Evolutionary conservation across 202 grass and related monocot species (phyloP).

Genomic region (Eragrostis tef): DNA sequence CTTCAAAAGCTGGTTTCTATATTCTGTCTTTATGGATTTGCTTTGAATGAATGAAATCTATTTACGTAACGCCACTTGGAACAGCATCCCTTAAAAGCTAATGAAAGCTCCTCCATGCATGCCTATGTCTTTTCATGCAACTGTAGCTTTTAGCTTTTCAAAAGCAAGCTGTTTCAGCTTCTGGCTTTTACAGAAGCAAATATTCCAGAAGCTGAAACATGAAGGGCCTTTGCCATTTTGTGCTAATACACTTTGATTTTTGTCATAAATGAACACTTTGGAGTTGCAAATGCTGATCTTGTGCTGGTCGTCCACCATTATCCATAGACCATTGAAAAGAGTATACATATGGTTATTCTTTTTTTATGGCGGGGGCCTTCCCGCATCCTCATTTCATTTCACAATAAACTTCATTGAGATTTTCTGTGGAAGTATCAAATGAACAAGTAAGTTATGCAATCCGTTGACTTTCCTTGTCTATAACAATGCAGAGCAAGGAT

Average conservation of each 20-base stretch:
- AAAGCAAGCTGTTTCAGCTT: too few species aligned
- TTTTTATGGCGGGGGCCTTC: too few species aligned
- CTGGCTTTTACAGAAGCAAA: too few species aligned
- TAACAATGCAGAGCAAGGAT: conserved; percentile 82
- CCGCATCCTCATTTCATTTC: too few species aligned
- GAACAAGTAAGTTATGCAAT: not conserved
- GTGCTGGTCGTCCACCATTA: conserved; percentile 29
- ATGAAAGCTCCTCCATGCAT: too few species aligned
- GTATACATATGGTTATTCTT: not conserved
- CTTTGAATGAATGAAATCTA: too few species aligned
- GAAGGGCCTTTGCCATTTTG: conserved; percentile 4
- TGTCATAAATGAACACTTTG: conserved; percentile 11
- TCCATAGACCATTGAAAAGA: not conserved
- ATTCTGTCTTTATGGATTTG: not conserved
- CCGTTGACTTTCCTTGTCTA: conserved; percentile 27
- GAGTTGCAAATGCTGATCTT: conserved; percentile 5
- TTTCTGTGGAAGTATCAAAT: conserved; percentile 29
- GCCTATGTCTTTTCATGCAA: too few species aligned
- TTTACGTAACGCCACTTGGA: too few species aligned
- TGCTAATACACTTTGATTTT: conserved; percentile 17
- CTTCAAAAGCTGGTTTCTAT: not conserved
- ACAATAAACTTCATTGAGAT: not conserved
- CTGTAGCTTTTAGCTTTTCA: too few species aligned
- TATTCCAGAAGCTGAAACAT: too few species aligned
- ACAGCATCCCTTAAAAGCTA: too few species aligned